These are phyloP conservation scores for Amanita polypyramis DNA, from an alignment of 768 basidiomycete species.

Conservation along the genomic window DNA sequence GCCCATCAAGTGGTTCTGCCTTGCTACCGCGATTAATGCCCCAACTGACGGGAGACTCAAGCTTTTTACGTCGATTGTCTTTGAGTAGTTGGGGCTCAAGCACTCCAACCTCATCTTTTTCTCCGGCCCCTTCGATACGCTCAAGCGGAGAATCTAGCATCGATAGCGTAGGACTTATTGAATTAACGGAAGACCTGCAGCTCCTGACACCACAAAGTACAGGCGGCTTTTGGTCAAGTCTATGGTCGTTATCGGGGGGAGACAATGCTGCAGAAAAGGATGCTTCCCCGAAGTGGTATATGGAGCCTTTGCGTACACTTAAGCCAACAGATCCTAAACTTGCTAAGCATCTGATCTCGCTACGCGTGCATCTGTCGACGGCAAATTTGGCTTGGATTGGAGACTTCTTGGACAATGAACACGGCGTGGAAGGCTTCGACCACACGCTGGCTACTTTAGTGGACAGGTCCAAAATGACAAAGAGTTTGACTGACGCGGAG, in stretches of 20 bases:
- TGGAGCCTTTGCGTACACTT: conserved; percentile 44
- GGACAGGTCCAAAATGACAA: conserved; percentile 56
- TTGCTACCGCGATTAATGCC: conserved; percentile 61
- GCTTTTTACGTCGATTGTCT: conserved; percentile 59
- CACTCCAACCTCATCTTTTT: conserved; percentile 17
- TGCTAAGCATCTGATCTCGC: conserved; percentile 66
- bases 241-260: conserved; percentile 65
- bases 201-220: conserved; percentile 56
- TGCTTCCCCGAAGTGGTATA: conserved; percentile 51
- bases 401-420: conserved; percentile 56
- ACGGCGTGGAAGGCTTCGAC: conserved; percentile 58
- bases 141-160: conserved; percentile 28
- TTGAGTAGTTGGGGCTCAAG: conserved; percentile 45
- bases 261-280: conserved; percentile 26
- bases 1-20: conserved; percentile 45
- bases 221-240: conserved; percentile 66
- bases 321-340: conserved; percentile 51
- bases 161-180: conserved; percentile 1
- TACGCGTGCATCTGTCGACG: conserved; percentile 82
- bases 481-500: conserved; percentile 52
- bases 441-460: conserved; percentile 49
- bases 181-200: conserved; percentile 21
- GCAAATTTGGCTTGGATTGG: conserved; percentile 70
- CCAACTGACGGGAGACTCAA: conserved; percentile 65
- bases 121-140: conserved; percentile 20